A percentile compares a stretch with the other conserved stretches of the same genome.
Evolutionary conservation across 2,329 filamentous ascomycete genomes (phyloP).

Genomic region (Botrytis hyacinthi): DNA sequence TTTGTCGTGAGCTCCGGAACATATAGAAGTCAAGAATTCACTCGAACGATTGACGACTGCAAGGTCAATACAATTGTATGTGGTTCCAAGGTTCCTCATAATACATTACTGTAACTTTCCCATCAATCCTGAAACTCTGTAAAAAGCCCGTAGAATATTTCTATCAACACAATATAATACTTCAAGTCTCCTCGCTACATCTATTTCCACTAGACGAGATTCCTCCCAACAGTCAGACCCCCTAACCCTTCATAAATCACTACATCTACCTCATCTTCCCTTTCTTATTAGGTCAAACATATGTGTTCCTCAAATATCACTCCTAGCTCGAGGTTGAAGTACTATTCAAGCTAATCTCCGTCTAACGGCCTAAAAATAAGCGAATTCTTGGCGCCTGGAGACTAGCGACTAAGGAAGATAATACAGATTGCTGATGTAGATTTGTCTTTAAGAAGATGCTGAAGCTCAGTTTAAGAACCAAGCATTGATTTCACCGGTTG

Average conservation of each 20-base stretch:
- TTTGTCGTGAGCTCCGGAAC: background rate
- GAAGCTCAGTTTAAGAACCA: background rate
- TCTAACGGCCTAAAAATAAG: background rate
- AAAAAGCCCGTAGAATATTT: background rate
- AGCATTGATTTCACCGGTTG: too few relatives aligned
- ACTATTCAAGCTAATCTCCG: background rate
- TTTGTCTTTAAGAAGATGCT: background rate
- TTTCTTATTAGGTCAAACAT: background rate
- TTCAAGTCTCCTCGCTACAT: background rate
- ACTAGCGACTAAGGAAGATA: background rate
- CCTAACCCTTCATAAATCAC: accelerated
- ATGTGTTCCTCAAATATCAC: background rate
- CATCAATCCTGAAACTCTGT: background rate
- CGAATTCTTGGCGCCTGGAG: background rate
- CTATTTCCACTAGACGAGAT: background rate
- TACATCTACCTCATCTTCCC: background rate
- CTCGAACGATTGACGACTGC: background rate
- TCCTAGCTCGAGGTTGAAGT: background rate
- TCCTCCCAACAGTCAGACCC: background rate
- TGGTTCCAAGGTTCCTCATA: too few relatives aligned
- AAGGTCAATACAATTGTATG: background rate
- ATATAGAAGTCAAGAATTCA: background rate
- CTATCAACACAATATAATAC: background rate
- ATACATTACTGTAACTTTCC: too few relatives aligned
- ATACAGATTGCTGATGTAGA: background rate